Evolutionary conservation across 352 stramenopile genomes (phyloP), one percentile per base, ranked within the genome.

Genomic region (Pythium guiyangense): DNA sequence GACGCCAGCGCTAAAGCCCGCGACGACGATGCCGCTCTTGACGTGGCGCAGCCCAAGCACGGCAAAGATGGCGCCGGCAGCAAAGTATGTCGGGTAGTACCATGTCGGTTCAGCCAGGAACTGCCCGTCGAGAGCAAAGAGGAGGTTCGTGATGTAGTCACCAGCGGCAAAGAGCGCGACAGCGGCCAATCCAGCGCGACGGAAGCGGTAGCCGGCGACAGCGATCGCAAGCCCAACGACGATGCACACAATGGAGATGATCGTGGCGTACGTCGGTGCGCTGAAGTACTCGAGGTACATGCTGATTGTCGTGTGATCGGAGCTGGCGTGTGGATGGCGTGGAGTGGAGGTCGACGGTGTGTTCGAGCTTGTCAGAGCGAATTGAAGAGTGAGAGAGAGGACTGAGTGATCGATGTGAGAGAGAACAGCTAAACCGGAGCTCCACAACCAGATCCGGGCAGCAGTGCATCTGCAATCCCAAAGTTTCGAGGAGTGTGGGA

Each of bases 151-250:
- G 42, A 26, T 26, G 20, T 27, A 47, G 39, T 47, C 17, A 22
- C 40, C 4, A 37, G 25, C 22, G 50, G 49, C 50, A 57, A 59
- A 56, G 54, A 55, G 54, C 43, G 57, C 20, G 48, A 22, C 12
- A 4, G 17, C n/a, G 47, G 18, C 25, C 43, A 40, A 48, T 40
- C 17, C 37, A 17, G 34, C 20, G 22, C 14, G 26, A 8, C 37
- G 26, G 20, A 27, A 43, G 37, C 22, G 47, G 40, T 40, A 43
- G 52, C 42, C 52, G 18, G 42, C 52, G 40, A 18, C 4, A 26
- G 48, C 18, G 20, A 47, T 22, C 20, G 42, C 42, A 9, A 47
- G 42, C 1, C 42, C 42, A 1, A 9, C 42, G 11, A 9, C 42
- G 15, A 27, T 47, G 18, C 18, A 47, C 15, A 20, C 42, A 20